Conservation (phyloP, 345 rosid genomes). For the Sonneratia caseolaris region DNA sequence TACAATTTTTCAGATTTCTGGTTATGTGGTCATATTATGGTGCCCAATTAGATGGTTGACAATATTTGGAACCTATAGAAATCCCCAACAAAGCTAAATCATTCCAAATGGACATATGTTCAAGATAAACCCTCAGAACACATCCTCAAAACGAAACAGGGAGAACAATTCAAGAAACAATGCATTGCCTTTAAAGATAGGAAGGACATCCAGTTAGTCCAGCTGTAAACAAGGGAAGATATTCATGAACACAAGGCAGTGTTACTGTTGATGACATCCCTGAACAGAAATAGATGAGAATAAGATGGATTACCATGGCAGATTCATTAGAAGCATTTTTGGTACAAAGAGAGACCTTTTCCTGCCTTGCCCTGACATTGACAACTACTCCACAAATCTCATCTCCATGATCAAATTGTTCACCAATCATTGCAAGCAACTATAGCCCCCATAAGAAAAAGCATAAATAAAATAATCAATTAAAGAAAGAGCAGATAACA, state of each 20-base stretch:
- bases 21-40: background rate
- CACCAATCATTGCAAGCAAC: conserved; percentile 89
- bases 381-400: conserved; percentile 94
- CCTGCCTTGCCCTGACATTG: conserved; percentile 55
- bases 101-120: background rate
- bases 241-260: background rate
- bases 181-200: too few relatives aligned
- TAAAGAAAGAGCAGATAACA: background rate
- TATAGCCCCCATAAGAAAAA: conserved; percentile 5
- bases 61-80: background rate
- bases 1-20: background rate
- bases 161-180: too few relatives aligned
- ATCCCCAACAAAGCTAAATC: background rate
- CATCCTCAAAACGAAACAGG: background rate
- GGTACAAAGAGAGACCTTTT: conserved; percentile 73
- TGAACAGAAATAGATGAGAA: background rate
- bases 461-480: background rate
- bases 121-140: background rate
- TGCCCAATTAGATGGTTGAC: background rate
- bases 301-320: conserved; percentile 51
- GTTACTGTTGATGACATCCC: background rate
- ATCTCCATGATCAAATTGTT: conserved; percentile 87
- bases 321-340: conserved; percentile 82
- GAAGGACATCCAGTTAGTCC: too few relatives aligned
- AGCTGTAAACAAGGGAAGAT: too few relatives aligned